These are phyloP conservation scores for Colletotrichum shisoi DNA, from an alignment of 2,329 filamentous ascomycete species.

Conservation along the genomic window DNA sequence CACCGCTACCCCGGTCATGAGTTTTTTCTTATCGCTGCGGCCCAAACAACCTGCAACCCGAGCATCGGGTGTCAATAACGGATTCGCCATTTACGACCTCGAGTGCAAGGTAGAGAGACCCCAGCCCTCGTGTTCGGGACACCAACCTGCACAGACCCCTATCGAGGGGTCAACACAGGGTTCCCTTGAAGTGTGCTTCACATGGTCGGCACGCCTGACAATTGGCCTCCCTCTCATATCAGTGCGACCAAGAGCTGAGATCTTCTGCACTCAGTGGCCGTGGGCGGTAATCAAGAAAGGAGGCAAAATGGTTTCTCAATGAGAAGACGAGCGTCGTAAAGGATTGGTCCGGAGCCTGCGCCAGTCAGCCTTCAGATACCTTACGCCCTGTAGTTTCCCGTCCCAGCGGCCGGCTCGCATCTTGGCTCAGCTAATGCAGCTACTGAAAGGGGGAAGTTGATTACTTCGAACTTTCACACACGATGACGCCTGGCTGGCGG, in stretches of 20 bases:
- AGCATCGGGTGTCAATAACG: slow-evolving; percentile 33
- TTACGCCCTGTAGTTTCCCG: slow-evolving; percentile 14
- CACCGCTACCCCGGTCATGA: slow-evolving; percentile 19
- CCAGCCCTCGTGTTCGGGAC: slow-evolving; percentile 28
- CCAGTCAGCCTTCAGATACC: slow-evolving; percentile 4
- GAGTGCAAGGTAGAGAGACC: background rate
- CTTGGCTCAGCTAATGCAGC: slow-evolving; percentile 29
- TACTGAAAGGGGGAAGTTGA: slow-evolving; percentile 8
- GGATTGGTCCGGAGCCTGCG: slow-evolving; percentile 6
- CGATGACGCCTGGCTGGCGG: background rate
- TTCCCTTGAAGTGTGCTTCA: background rate
- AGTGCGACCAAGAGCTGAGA: background rate
- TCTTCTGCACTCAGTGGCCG: background rate
- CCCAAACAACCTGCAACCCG: slow-evolving; percentile 32
- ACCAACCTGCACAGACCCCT: slow-evolving; percentile 5
- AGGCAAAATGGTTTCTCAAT: background rate
- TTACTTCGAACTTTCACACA: background rate
- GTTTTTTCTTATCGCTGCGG: slow-evolving; percentile 18
- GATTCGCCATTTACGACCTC: slow-evolving; percentile 27
- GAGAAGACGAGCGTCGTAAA: slow-evolving; percentile 9
- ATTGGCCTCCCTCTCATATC: background rate
- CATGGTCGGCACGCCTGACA: background rate
- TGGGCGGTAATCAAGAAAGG: background rate
- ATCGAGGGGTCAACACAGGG: background rate
- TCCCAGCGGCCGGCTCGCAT: slow-evolving; percentile 1